Base-by-base conservation (phyloP, 2,329 filamentous ascomycete species). In the Orbilia quercus region DNA sequence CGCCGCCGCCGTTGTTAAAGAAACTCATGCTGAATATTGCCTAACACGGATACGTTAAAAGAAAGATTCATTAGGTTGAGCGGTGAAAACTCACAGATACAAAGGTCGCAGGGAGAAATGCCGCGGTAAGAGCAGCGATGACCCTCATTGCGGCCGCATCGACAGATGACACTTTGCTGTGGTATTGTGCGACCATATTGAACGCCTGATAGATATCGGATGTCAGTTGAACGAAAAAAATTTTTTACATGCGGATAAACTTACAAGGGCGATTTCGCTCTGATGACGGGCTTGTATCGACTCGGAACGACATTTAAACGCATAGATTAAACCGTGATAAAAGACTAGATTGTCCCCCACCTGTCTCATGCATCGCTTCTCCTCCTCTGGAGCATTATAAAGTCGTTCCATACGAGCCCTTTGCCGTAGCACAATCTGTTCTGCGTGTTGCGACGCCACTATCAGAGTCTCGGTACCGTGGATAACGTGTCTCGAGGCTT, bases 11-110 rank as follows among this genome's bases (percentile, higher is more conserved):
- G 45, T 72, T 72, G n/a, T 65, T 72, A 12, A 72, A 72, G 53
- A 72, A 72, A 38, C 67, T 72, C 67, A 65, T 72, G 12, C 67
- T 72, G 22, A 72, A 72, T 16, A 72, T 60, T 16, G 67, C 59
- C 67, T 72, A 40, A n/a, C 31, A 5, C 9, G 5, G 36, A 11
- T 1, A 23, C 11, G 23, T 36, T 16, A 47, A 34, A 20, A 42
- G 1, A 34, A 14, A 64, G 36, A 28, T 54, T 14, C 7, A n/a
- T 25, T 2, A 23, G 22, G 1, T 40, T 18, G 31, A 34, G 7
- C 11, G 18, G 5, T 14, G n/a, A n/a, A 7, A 31, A 51, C 67
- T 31, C 64, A 72, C 67, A 23, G 59, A 64, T 14, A 72, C 67
- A 44, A 72, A 72, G 11, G 67, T 72, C 1, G 67, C 67, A 7